Evolutionary conservation across 306 rosid species (phyloP).

Genomic region (Ochetophila trinervis): DNA sequence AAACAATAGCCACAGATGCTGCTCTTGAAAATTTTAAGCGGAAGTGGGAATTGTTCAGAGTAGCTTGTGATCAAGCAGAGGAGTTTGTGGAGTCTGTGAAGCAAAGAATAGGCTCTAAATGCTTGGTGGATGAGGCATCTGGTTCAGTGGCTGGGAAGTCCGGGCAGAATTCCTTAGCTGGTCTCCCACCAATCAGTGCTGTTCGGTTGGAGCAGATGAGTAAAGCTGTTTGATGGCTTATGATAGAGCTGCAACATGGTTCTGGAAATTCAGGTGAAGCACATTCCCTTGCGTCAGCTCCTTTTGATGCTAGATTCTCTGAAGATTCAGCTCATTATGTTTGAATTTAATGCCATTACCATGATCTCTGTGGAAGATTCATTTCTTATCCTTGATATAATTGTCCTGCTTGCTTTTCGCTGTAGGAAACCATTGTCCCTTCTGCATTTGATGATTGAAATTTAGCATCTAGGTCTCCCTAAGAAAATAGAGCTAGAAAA

Average conservation of each 20-base stretch:
- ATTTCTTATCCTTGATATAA: too few relatives aligned
- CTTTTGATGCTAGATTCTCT: constrained; percentile 71
- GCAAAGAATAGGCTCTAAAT: constrained; percentile 81
- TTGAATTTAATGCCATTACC: too few relatives aligned
- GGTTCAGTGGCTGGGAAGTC: constrained; percentile 53
- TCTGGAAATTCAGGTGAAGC: constrained; percentile 55
- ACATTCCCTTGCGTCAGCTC: constrained; percentile 56
- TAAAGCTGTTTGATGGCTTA: constrained; percentile 76
- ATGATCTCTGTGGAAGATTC: too few relatives aligned
- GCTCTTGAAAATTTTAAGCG: constrained; percentile 73
- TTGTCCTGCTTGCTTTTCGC: too few relatives aligned
- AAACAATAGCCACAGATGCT: constrained; percentile 52
- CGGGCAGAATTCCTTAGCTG: constrained; percentile 41
- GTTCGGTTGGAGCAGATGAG: constrained; percentile 83
- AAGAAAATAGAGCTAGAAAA: too few relatives aligned
- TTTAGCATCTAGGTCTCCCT: too few relatives aligned
- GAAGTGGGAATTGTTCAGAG: constrained; percentile 76
- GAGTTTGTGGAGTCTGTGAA: constrained; percentile 79
- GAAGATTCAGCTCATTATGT: constrained; percentile 70
- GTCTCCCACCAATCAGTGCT: constrained; percentile 69
- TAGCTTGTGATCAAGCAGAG: constrained; percentile 78
- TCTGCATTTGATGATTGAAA: too few relatives aligned
- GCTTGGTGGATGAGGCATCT: constrained; percentile 81
- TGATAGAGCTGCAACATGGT: constrained; percentile 69
- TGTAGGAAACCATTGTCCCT: too few relatives aligned